These are phyloP conservation scores for Trametes villosa DNA, from an alignment of 768 basidiomycete species.

Conservation along the genomic window DNA sequence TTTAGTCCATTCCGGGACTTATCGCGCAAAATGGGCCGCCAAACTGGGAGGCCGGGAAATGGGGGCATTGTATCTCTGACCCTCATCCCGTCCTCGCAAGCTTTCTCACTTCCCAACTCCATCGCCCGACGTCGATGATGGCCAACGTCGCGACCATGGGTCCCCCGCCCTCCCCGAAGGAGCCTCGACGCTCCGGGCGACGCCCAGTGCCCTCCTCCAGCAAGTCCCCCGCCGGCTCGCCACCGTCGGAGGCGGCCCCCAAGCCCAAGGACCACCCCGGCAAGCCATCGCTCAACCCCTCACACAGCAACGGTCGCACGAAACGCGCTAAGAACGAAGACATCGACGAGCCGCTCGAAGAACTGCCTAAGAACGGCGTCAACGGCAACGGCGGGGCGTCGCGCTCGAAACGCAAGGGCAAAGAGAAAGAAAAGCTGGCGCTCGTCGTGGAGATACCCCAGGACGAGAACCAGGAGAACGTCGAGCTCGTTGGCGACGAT, in stretches of 20 bases:
- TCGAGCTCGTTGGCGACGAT: slow-evolving; percentile 37
- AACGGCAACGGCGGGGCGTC: slow-evolving; percentile 42
- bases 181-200: slow-evolving; percentile 77
- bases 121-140: slow-evolving; percentile 41
- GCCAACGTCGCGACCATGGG: slow-evolving; percentile 74
- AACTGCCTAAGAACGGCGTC: slow-evolving; percentile 48
- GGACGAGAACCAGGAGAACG: slow-evolving; percentile 33
- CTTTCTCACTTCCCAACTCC: slow-evolving; percentile 23
- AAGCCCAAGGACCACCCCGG: slow-evolving; percentile 33
- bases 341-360: slow-evolving; percentile 62
- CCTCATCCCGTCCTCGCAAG: slow-evolving; percentile 20
- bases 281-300: slow-evolving; percentile 31
- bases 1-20: slow-evolving; percentile 12
- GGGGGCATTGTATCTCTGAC: slow-evolving; percentile 28
- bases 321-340: slow-evolving; percentile 80
- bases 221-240: slow-evolving; percentile 72
- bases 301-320: slow-evolving; percentile 40
- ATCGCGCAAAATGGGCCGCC: slow-evolving; percentile 10
- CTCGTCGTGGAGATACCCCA: slow-evolving; percentile 34
- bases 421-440: slow-evolving; percentile 56
- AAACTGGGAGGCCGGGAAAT: slow-evolving; percentile 20
- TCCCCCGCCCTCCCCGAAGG: slow-evolving; percentile 75
- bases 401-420: slow-evolving; percentile 65
- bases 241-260: slow-evolving; percentile 49
- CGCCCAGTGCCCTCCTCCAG: slow-evolving; percentile 71